These are phyloP conservation scores for Syncephalastrum sp. DNA, from an alignment of 371 early-diverging fungal genomes.

Conservation along the genomic window DNA sequence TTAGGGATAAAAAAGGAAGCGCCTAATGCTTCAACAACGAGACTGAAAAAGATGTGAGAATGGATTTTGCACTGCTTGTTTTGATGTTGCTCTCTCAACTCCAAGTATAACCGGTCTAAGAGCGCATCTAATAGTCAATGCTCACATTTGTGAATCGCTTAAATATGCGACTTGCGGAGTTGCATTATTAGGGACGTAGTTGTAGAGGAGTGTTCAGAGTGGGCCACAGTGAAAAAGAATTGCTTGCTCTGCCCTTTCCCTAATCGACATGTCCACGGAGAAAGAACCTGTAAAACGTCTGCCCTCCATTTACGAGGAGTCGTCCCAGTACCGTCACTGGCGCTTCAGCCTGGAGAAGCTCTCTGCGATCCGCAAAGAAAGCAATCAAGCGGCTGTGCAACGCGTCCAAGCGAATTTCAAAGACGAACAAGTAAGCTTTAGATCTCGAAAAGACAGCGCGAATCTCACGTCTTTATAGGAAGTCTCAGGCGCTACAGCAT, in stretches of 20 bases:
- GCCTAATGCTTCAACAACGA: no score
- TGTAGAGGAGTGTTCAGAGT: no score
- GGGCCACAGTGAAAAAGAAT: neutral
- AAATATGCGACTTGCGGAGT: no score
- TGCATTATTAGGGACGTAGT: no score
- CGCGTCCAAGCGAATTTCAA: constrained; percentile 52
- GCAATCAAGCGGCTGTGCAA: constrained; percentile 57
- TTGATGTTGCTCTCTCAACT: no score
- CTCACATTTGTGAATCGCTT: no score
- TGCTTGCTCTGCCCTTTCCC: neutral
- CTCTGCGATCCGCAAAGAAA: constrained; percentile 57
- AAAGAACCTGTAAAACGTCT: constrained; percentile 8
- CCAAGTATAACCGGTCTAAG: no score
- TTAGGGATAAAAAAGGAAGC: no score
- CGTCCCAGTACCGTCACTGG: constrained; percentile 78
- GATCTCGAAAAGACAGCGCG: neutral
- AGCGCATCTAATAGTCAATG: no score
- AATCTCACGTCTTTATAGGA: neutral
- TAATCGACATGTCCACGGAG: neutral
- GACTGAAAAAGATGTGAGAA: no score
- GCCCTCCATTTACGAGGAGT: constrained; percentile 42
- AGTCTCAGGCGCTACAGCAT: constrained; percentile 4
- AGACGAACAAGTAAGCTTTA: constrained; percentile 47
- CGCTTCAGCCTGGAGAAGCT: constrained; percentile 60
- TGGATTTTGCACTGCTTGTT: no score